Base-by-base conservation (phyloP, 169 alveolate species). In the Cryptosporidium ubiquitum region DNA sequence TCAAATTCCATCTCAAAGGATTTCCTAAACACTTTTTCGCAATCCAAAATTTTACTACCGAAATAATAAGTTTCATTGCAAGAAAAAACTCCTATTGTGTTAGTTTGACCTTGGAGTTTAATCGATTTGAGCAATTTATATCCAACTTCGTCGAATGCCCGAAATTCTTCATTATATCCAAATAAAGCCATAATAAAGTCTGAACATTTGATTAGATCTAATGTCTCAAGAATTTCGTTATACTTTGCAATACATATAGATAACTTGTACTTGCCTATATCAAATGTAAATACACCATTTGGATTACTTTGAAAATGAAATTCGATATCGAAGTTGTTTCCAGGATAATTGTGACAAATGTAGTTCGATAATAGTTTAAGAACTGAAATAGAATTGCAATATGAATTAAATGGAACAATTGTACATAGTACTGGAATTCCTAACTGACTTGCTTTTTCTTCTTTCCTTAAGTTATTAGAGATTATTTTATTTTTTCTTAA, bases 101-200 rank as follows among this genome's bases (percentile, higher is more conserved):
- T 86, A 42, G 95, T 91, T 84, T 92, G 73, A 20, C 95, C 96
- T 85, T 94, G 94, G 0, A 93, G 91, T 86, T 94, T 92, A n/a
- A 93, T 68, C n/a, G 92, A 75, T 57, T 91, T 69, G 39, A 94
- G 84, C 35, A 93, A 71, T 84, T 92, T 91, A 84, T 94, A 94
- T 18, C 96, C 96, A 14, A 71, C 55, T 58, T 92, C 93, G 85
- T 94, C 96, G 31, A 94, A 92, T 35, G 94, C 94, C 69, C 85
- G 85, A 39, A 92, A 84, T 69, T 85, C 79, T 60, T 91, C 91
- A 84, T 91, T 64, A 40, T 18, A 79, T 5, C 89, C 73, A 61
- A 79, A 79, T 18, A 66, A 64, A 6, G 79, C 89, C 12, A 79
- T 31, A 14, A 79, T 14, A 16, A 79, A 26, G 37, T 79, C 89